Base-by-base conservation (phyloP, 73 alveolate genomes). In the Paramecium sexaurelia region DNA sequence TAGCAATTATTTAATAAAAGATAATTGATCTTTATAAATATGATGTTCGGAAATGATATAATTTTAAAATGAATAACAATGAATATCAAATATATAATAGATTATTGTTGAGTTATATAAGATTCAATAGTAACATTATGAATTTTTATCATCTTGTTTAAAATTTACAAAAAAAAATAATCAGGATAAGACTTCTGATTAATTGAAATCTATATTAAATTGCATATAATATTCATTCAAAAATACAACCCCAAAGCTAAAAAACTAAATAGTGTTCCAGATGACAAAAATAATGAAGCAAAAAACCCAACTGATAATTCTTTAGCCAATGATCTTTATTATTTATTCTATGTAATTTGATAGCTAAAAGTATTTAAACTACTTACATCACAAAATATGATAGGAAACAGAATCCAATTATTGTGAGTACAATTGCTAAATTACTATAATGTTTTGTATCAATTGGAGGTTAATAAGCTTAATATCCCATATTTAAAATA, bases 381-480 rank as follows among this genome's bases (percentile, higher is more conserved):
- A 27, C 2, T 88, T 88, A 88, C 94, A 88, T 88, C n/a, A 88
- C 85, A 82, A 88, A 88, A 61, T 88, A 88, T n/a, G 91, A 68
- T 57, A 88, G 55, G 84, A 88, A 47, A 37, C 94, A 88, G 83
- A 88, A 88, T 56, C 94, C 94, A 40, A 88, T 69, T 27, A 88
- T 36, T 24, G 73, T 75, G 10, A 88, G 84, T 61, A 69, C 83
- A 22, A 88, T 88, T 24, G 94, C 94, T 26, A 88, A 45, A 47
- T 88, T 88, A 36, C 75, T 61, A 69, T 88, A 88, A 37, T 88
- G 88, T 11, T 41, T 82, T 39, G 94, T 68, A 88, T 88, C 83
- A 4, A 88, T 82, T 11, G 83, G 68, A 29, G 94, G 89, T 37
- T 69, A 55, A 51, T 69, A 88, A 5, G 94, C 75, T 40, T 78